Evolutionary conservation across 1,284 basidiomycete genomes (phyloP), one percentile per base, ranked within the genome.

Genomic region (Anthracocystis setariae): DNA sequence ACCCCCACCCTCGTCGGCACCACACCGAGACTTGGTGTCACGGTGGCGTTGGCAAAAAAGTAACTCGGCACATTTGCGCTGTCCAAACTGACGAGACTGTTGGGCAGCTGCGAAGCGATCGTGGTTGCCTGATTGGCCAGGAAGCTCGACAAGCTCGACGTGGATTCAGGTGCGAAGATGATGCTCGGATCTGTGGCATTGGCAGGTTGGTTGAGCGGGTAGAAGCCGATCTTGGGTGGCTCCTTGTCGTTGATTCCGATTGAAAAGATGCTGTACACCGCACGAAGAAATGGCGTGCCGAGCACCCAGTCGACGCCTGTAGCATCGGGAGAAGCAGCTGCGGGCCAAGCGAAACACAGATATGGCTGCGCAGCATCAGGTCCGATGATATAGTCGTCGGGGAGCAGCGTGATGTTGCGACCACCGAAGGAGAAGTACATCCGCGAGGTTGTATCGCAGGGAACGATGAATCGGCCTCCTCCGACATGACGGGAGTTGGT

Each of bases 281-380:
- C 90, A 46, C 89, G 87, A 58, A 94, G 80, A 82, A 94, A 94
- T 0, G 91, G 87, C 3, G 88, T 85, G n/a, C 92, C 92, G 86
- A 94, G 85, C 81, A 92, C 90, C 92, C 92, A 94, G 80, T 92
- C 92, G 42, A 94, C 87, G 3, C 91, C 92, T 81, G 92, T 90
- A 12, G 89, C 81, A 50, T 86, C 89, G 0, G 90, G 89, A 3
- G 88, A 85, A 15, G 84, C 82, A 1, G 90, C 92, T 54, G 86
- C 85, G 0, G 92, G 92, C 92, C 92, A 94, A 15, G 91, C 87
- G 29, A 93, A 84, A 82, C 92, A 94, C 44, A 92, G 84, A 48
- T 87, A 86, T 0, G 90, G 88, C 70, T 90, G 86, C 8, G 88
- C 87, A 20, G 85, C 84, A 2, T 89, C 86, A 39, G 89, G 89